These are phyloP conservation scores for Aegilops speltoides DNA, from an alignment of 176 grass and related monocot species.

Conservation along the genomic window DNA sequence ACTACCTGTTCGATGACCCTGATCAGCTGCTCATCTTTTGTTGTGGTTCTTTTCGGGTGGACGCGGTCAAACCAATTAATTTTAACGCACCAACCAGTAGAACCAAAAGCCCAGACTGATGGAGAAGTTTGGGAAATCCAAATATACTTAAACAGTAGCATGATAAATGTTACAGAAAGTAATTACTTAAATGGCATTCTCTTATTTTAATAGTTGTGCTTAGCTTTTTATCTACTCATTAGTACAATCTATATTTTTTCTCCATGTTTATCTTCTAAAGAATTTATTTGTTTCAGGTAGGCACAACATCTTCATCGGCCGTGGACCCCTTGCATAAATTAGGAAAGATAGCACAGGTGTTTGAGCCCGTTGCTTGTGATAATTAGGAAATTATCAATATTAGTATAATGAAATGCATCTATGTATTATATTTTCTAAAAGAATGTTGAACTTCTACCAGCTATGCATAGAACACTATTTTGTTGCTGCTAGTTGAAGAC, in stretches of 20 bases:
- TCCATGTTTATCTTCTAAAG: neutral
- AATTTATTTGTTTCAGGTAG: slow-evolving; percentile 47
- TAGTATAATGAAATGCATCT: neutral
- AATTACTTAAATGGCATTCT: neutral
- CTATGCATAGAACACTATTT: neutral
- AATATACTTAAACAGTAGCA: neutral
- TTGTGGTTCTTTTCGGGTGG: no score
- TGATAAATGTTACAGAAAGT: neutral
- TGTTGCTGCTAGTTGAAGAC: neutral
- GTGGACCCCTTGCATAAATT: slow-evolving; percentile 58
- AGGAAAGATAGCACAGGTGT: slow-evolving; percentile 65
- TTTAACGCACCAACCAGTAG: no score
- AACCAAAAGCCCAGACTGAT: no score
- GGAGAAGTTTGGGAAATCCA: no score
- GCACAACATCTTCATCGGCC: slow-evolving; percentile 73
- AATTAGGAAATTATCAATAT: neutral
- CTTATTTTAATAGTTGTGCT: neutral
- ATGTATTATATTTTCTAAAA: neutral
- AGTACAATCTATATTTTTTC: neutral
- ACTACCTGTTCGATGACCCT: no score
- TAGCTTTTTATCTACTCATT: neutral
- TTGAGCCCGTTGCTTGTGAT: neutral
- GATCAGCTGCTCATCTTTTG: no score
- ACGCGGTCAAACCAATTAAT: no score
- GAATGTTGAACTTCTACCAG: neutral